phyloP scores from a whole-genome alignment of 768 basidiomycete species.

The Asterophora parasitica region DNA sequence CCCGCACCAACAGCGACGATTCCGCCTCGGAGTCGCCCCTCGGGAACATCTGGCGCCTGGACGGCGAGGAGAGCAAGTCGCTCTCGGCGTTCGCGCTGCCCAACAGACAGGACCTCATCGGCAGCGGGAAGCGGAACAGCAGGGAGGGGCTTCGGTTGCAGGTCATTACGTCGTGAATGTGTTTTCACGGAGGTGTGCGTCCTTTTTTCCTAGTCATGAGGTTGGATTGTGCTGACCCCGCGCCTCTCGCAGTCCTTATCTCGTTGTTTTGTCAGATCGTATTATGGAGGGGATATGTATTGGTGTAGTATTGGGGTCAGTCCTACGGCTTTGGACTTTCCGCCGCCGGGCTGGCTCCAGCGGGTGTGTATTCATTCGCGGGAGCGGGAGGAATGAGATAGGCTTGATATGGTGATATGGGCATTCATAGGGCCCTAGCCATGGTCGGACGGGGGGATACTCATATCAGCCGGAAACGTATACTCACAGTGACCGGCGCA shows the following conservation, averaged over 20 bases:
- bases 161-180: conserved; percentile 16
- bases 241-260: not conserved
- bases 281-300: not conserved
- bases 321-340: not conserved
- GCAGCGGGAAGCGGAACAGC: conserved; percentile 33
- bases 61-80: conserved; percentile 63
- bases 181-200: conserved; percentile 10
- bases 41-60: conserved; percentile 67
- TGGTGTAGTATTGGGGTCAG: not conserved
- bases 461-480: conserved; percentile 10
- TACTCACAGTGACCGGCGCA: conserved; percentile 12
- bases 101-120: conserved; percentile 32
- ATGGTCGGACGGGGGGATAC: too few species aligned
- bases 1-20: conserved; percentile 26
- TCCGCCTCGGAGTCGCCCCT: conserved; percentile 28
- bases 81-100: conserved; percentile 47
- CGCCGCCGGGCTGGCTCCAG: not conserved
- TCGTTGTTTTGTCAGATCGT: conserved; percentile 12
- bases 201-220: not conserved
- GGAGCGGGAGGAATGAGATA: conserved; percentile 4
- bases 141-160: conserved; percentile 29
- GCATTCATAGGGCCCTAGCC: too few species aligned
- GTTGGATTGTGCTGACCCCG: not conserved
- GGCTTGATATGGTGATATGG: too few species aligned
- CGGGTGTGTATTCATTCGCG: conserved; percentile 1